These are phyloP conservation scores for Ophiostoma piceae DNA, from an alignment of 2,329 filamentous ascomycete genomes.

Conservation along the genomic window DNA sequence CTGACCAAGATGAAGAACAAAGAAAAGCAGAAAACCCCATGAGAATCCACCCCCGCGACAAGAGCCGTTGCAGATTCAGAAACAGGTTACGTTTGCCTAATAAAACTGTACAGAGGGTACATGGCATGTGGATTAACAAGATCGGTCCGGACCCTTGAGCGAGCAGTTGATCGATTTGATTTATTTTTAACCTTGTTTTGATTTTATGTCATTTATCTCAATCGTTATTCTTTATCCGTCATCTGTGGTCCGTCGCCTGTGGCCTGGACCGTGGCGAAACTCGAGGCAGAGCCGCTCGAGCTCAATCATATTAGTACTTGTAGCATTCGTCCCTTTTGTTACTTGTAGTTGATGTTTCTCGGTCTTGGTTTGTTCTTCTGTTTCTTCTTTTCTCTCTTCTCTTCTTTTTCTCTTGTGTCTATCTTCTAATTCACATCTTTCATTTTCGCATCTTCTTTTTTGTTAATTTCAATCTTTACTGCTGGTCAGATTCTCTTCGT, in stretches of 20 bases:
- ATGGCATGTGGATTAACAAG: not conserved
- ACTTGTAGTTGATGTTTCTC: not conserved
- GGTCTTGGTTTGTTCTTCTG: not conserved
- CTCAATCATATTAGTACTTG: not conserved
- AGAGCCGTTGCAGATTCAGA: slow-evolving; percentile 12
- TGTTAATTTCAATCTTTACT: slow-evolving; percentile 8
- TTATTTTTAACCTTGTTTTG: not conserved
- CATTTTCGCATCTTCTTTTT: slow-evolving; percentile 5
- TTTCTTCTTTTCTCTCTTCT: not conserved
- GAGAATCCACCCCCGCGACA: slow-evolving; percentile 12
- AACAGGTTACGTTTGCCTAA: slow-evolving; percentile 4
- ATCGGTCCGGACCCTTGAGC: not conserved
- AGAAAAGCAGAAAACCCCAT: not conserved
- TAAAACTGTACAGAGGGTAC: not conserved
- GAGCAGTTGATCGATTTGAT: not conserved
- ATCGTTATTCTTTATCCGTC: not conserved
- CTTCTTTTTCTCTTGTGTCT: not conserved
- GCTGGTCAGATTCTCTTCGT: slow-evolving; percentile 14
- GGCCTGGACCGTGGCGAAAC: not conserved
- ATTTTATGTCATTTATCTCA: not conserved
- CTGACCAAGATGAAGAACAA: not conserved
- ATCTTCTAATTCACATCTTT: not conserved
- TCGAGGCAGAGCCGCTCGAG: not conserved
- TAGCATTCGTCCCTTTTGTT: not conserved
- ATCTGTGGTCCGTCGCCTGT: not conserved